Conservation (phyloP, 345 rosid species). For the Abelmoschus esculentus region DNA sequence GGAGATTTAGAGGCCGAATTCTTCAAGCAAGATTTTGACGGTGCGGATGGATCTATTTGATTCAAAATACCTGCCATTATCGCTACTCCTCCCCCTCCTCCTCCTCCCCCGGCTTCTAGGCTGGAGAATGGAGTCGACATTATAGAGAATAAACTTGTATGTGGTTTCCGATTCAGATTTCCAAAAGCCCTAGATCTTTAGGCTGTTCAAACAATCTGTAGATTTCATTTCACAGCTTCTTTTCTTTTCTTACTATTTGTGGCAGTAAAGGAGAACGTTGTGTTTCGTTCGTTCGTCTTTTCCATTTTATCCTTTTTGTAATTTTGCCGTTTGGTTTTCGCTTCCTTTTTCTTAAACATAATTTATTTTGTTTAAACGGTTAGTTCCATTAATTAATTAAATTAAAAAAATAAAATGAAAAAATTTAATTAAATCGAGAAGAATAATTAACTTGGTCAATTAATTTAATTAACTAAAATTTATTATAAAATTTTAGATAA, state of each 20-base stretch:
- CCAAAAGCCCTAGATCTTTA: conserved; percentile 13
- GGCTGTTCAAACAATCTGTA: neutral
- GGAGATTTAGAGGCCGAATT: conserved; percentile 42
- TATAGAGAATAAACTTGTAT: neutral
- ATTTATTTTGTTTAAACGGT: too few relatives aligned
- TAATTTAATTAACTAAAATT: too few relatives aligned
- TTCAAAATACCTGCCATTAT: conserved; percentile 49
- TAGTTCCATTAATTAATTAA: too few relatives aligned
- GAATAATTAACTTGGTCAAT: too few relatives aligned
- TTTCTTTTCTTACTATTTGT: neutral
- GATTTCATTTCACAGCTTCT: neutral
- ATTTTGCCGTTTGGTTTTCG: too few relatives aligned
- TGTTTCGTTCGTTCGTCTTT: neutral
- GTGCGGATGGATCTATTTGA: conserved; percentile 38
- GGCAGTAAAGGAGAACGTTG: neutral
- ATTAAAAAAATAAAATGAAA: too few relatives aligned
- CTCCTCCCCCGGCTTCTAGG: conserved; percentile 23
- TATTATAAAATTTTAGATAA: too few relatives aligned
- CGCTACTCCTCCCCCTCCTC: conserved; percentile 44
- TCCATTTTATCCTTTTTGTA: neutral
- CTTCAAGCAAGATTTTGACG: conserved; percentile 36
- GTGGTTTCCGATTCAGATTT: conserved; percentile 15
- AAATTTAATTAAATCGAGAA: too few relatives aligned
- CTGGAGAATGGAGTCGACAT: conserved; percentile 57
- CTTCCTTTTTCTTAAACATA: too few relatives aligned